Base-by-base conservation (phyloP, 257 asterid species). In the Forsythia viridissima region DNA sequence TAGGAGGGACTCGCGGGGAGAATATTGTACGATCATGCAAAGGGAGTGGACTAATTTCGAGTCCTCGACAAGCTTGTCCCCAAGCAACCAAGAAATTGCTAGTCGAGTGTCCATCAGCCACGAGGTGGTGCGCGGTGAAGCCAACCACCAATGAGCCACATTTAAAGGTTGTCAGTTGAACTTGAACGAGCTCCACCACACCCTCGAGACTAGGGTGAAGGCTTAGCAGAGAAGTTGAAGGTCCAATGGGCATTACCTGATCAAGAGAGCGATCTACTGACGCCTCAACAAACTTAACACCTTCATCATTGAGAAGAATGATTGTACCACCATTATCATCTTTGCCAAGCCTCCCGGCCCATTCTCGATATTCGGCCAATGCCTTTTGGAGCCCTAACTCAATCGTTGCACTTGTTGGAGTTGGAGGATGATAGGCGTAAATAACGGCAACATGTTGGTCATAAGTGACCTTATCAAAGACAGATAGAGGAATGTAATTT, bases 141-240 rank as follows among this genome's bases (percentile, higher is more conserved):
- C 97, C 98, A 5, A 92, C 91, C 63, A 87, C 95, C 80, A 94
- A 83, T 0, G 96, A 94, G 71, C 98, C 98, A 66, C 98, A 94
- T 0, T 85, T 81, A 76, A 91, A 94, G 73, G 97, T 86, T 0
- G 98, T 92, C 52, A 94, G 71, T 70, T 93, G 97, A 85, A 91
- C 97, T 76, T 92, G 97, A 18, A 89, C 89, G 57, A 94, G 85
- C 74, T 94, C 97, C 2, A 52, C 86, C 39, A 89, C 81, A 0
- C 93, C 89, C 67, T 82, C 85, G 61, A 87, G 34, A 61, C 76
- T 71, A 20, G 98, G 97, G 81, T 94, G 98, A 46, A 94, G 89
- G 84, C 83, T 85, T 8, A 89, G 78, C 72, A 89, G 42, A 20
- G 92, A 78, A 24, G 90, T 73, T 0, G 97, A 91, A 7, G 97